phyloP scores from a whole-genome alignment of 176 grass and related monocot genomes.

The Elymus sibiricus region DNA sequence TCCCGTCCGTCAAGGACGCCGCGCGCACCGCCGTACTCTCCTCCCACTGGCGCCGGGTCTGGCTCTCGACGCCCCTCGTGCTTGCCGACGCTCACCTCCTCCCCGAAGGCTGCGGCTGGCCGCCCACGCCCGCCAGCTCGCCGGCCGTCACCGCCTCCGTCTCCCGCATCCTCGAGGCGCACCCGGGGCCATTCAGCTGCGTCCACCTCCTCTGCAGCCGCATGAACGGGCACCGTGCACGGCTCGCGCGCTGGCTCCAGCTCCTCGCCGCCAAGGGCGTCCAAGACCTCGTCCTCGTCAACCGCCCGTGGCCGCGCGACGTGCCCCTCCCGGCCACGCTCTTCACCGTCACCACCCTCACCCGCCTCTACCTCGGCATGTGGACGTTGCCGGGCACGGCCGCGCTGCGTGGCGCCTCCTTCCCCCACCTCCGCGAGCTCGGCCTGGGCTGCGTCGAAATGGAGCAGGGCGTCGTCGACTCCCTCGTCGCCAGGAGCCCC shows the following conservation, averaged over 20 bases:
- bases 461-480: neutral
- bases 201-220: neutral
- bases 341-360: neutral
- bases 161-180: neutral
- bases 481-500: neutral
- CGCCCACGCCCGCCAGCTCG: neutral
- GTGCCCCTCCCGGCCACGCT: neutral
- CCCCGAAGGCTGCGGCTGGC: neutral
- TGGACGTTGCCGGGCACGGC: neutral
- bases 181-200: slow-evolving; percentile 9
- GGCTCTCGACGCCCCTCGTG: neutral
- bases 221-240: neutral
- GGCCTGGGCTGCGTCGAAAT: neutral
- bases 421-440: neutral
- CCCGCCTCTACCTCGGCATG: neutral
- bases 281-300: neutral
- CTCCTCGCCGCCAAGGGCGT: slow-evolving; percentile 3
- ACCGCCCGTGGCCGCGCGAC: neutral
- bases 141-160: neutral
- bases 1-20: neutral
- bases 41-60: neutral
- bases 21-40: neutral
- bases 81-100: neutral
- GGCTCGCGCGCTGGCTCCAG: neutral
- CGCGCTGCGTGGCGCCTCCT: neutral